Conservation (phyloP, 192 early-diverging fungal species). For the Geranomyces michiganensis region DNA sequence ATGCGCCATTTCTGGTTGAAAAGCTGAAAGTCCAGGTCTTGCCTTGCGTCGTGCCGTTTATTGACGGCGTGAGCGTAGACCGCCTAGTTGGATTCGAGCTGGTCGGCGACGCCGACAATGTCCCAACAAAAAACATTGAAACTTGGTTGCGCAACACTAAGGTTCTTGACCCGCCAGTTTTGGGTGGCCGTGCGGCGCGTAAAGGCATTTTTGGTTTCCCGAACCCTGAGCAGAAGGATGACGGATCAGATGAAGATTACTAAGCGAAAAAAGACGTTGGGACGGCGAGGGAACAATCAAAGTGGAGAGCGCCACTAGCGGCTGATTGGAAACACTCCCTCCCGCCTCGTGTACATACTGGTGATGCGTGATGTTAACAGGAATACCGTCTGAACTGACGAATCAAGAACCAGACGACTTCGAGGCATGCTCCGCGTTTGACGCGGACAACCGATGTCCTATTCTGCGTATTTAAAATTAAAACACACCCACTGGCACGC, state of each 20-base stretch:
- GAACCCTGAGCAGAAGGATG: neutral
- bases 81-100: slow-evolving; percentile 91
- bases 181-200: neutral
- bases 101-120: slow-evolving; percentile 84
- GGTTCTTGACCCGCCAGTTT: slow-evolving; percentile 25
- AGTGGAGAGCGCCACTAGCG: too few species aligned
- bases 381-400: too few species aligned
- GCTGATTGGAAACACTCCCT: too few species aligned
- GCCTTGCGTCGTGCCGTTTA: slow-evolving; percentile 83
- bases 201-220: slow-evolving; percentile 42
- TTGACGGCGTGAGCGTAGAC: slow-evolving; percentile 76
- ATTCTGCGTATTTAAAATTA: too few species aligned
- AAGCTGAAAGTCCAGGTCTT: slow-evolving; percentile 84
- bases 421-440: too few species aligned
- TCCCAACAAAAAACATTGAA: slow-evolving; percentile 78
- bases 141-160: slow-evolving; percentile 60
- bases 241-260: slow-evolving; percentile 5
- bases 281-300: too few species aligned
- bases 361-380: too few species aligned
- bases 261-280: too few species aligned
- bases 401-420: too few species aligned
- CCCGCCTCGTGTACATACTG: too few species aligned
- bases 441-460: too few species aligned
- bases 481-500: too few species aligned
- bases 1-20: slow-evolving; percentile 88